Evolutionary conservation across 192 early-diverging fungal genomes (phyloP), one percentile per base, ranked within the genome.

Genomic region (Pilobolus umbonatus): DNA sequence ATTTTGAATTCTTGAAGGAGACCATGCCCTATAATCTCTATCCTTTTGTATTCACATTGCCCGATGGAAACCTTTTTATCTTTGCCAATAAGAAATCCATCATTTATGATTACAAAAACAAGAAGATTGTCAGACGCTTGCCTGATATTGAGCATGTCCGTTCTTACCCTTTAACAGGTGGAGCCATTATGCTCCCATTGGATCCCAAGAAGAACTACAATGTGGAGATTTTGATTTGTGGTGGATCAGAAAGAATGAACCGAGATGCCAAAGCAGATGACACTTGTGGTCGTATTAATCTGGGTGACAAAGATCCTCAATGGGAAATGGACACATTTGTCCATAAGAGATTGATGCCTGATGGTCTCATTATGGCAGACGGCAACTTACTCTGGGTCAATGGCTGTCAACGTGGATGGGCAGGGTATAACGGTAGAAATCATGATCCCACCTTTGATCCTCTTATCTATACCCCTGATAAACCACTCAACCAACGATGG

Each of bases 211-310:
- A 85, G 28, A 68, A 83, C 55, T 82, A 84, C 46, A 63, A 60
- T 1, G 73, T 77, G 9, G 69, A 75, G 31, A 75, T 86, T 8
- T 53, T 86, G 36, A 58, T 86, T 8, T 86, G 85, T 38, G 85
- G 85, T 49, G 85, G 85, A 11, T 63, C 68, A 4, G 49, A 73
- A 48, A 34, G 46, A 1, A 64, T 71, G 60, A 64, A 69, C 15
- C 57, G 53, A 12, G 62, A 63, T 15, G 34, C 71, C 9, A 57
- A 54, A 2, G 71, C 73, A 0, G 57, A 69, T n/a, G 57, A 57
- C 29, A 71, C 69, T 30, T 79, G 77, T 43, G 78, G 70, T 7
- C 65, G 76, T 15, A 75, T 82, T 17, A 65, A 75, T 36, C 55
- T 77, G 24, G 45, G 43, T 21, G 64, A 63, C 3, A 57, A 64